Base-by-base conservation (phyloP, 228 moss, liverwort and hornwort species). In the Sphagnum fallax region DNA sequence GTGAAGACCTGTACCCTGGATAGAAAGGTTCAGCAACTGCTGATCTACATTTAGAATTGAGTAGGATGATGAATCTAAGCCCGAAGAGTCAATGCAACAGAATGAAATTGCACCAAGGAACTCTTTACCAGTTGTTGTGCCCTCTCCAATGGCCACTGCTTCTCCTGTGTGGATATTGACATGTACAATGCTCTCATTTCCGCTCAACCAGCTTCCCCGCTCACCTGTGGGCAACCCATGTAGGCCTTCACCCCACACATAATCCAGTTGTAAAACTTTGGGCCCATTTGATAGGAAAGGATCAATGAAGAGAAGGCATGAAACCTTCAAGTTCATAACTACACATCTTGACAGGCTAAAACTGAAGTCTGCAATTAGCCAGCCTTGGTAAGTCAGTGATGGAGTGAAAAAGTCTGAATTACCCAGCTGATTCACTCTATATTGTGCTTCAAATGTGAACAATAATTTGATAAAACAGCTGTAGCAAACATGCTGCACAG, bases 191-290 rank as follows among this genome's bases (percentile, higher is more conserved):
- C 70, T 83, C 73, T 70, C 77, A 75, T 89, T 84, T 68, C 89
- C 87, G 80, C 84, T 92, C 51, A 78, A 81, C 95, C 95, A 95
- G 77, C 49, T 83, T 55, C 92, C 95, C 65, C 82, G 80, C 77
- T 95, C 92, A 71, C 82, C 90, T 78, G 84, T 78, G 61, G 82
- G 90, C 69, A 80, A 47, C 47, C 88, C 91, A 76, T 83, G 85
- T 47, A 84, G 76, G 59, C 88, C 88, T 91, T 52, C 66, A 64
- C 75, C 75, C 53, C 10, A 75, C 9, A 16, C 53, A 66, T 5
- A 64, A 50, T 57, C 6, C 52, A 0, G 48, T 13, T 70, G 48
- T 62, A 8, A 14, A 2, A 32, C 6, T 12, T 18, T 52, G 8
- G 16, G 11, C 47, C 4, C 47, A 50, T 70, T 12, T 32, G 14